Base-by-base conservation (phyloP, 352 stramenopile species). In the Thraustochytrium striatum region DNA sequence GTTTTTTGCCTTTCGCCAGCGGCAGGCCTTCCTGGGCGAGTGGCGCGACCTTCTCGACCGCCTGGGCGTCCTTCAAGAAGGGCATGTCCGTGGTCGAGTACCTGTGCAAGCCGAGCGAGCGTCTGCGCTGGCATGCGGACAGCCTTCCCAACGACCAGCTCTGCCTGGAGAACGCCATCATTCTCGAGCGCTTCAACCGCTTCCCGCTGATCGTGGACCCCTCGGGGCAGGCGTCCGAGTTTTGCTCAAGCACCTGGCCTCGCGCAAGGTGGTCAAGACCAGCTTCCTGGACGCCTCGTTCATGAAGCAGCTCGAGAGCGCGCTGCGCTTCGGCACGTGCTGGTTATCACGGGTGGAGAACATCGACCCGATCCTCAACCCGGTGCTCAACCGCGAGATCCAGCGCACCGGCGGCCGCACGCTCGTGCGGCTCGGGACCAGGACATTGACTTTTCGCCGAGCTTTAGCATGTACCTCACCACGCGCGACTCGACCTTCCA, bases 331-430 rank as follows among this genome's bases (percentile, higher is more conserved):
- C 84, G 97, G 97, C 44, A 99, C 94, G 33, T 93, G 96, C 41
- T 86, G 99, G 39, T 95, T 99, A 28, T 93, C 98, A 81, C 97
- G 99, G 84, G 97, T 99, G 25, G 97, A 99, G 83, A 97, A 95
- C 62, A 95, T 99, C 57, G 97, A 99, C 85, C 96, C 97, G 57
- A 95, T 99, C 36, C 82, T 99, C 69, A 99, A 99, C 85, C 97
- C 97, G 35, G 92, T 99, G 38, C 84, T 99, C 65, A 99, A 99
- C 84, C 93, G 94, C 57, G 96, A 99, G 85, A 88, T 99, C 57
- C 97, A 99, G 85, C 93, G 97, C 83, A 99, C 94, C 43, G 97
- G 96, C 65, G 96, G 96, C n/a, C 90, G 96, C 33, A 96, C 96
- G 28, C 85, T 99, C 25, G 96, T 99, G 81, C 90, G 95, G 41